Evolutionary conservation across 2,329 filamentous ascomycete genomes (phyloP), one percentile per base, ranked within the genome.

Genomic region (Leptographium flavum): DNA sequence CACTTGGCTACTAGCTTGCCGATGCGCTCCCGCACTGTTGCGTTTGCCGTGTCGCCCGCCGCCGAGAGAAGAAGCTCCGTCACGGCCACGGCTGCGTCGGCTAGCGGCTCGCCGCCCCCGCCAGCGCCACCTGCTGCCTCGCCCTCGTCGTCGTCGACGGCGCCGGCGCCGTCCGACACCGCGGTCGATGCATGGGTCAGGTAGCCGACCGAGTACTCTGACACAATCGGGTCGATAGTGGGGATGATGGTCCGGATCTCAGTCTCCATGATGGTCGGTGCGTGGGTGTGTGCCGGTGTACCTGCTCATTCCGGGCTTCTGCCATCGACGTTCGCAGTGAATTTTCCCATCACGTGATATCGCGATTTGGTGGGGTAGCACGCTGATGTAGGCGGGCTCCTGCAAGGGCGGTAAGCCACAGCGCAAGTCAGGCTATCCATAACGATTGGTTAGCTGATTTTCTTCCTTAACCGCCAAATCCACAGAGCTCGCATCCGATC

Each of bases 181-280:
- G 83, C 72, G 53, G 81, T 88, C 40, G 88, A 92, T 41, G 92
- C 92, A 71, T 98, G 90, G 57, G 80, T 87, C 55, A 98, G 73
- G 61, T 96, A 98, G 47, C 92, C 92, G 53, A 87, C 85, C 37
- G 87, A 92, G 65, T 94, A 95, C 65, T 94, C 85, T 41, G 87
- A 88, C 54, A 95, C 71, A 51, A 94, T 74, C 48, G 83, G 85
- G 65, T 95, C 88, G 55, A 95, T 85, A 58, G 83, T 82, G 50
- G 87, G 87, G 54, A 94, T 76, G 54, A 87, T 77, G 50, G 81
- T 71, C 67, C 82, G 83, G 60, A 94, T 87, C 67, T 94, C 85
- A 57, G 83, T 73, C 64, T 94, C 87, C 87, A 94, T 94, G 52
- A 7, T 31, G 27, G 15, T n/a, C 3, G 19, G 19, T 7, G 35